Percentiles rank a stretch among this genome's conserved stretches.
These are phyloP conservation scores for Candida pini DNA, from an alignment of 805 yeast genomes.

Conservation along the genomic window DNA sequence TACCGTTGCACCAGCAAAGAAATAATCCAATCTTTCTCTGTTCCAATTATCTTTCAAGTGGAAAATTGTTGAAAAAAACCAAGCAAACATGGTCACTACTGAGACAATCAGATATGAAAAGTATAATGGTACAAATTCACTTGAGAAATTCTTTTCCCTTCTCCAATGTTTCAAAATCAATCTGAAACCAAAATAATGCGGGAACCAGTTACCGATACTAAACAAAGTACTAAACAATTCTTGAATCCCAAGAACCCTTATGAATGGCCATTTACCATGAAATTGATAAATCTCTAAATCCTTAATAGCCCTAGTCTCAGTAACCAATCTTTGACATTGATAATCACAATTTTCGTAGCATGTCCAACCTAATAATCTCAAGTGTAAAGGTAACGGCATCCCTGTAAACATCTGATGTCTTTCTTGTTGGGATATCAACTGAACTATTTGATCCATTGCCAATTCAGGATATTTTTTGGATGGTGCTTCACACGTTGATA, in stretches of 20 bases:
- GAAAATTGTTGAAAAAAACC: slow-evolving; percentile 82
- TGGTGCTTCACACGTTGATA: slow-evolving; percentile 22
- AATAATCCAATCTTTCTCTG: slow-evolving; percentile 87
- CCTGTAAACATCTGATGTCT: slow-evolving; percentile 32
- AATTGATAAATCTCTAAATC: slow-evolving; percentile 69
- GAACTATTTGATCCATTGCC: slow-evolving; percentile 20
- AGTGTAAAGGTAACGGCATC: slow-evolving; percentile 35
- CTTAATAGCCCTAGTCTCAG: slow-evolving; percentile 41
- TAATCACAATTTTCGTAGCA: slow-evolving; percentile 85
- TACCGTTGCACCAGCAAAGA: slow-evolving; percentile 88
- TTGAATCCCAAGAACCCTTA: slow-evolving; percentile 71
- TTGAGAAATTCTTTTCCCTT: slow-evolving; percentile 16
- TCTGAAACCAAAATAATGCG: slow-evolving; percentile 49
- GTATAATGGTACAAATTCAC: slow-evolving; percentile 24
- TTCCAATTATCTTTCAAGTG: slow-evolving; percentile 76
- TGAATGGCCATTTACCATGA: slow-evolving; percentile 98
- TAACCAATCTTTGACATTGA: slow-evolving; percentile 78
- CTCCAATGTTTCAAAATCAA: slow-evolving; percentile 24
- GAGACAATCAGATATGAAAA: slow-evolving; percentile 44
- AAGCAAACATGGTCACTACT: slow-evolving; percentile 71
- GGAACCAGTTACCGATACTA: slow-evolving; percentile 63
- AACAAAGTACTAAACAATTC: slow-evolving; percentile 78
- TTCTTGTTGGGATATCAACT: slow-evolving; percentile 25
- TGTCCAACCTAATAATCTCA: slow-evolving; percentile 59
- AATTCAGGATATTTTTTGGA: slow-evolving; percentile 19